Evolutionary conservation across 164 flowering plant genomes (phyloP), one percentile per base, ranked within the genome.

Genomic region (Umbellularia californica): DNA sequence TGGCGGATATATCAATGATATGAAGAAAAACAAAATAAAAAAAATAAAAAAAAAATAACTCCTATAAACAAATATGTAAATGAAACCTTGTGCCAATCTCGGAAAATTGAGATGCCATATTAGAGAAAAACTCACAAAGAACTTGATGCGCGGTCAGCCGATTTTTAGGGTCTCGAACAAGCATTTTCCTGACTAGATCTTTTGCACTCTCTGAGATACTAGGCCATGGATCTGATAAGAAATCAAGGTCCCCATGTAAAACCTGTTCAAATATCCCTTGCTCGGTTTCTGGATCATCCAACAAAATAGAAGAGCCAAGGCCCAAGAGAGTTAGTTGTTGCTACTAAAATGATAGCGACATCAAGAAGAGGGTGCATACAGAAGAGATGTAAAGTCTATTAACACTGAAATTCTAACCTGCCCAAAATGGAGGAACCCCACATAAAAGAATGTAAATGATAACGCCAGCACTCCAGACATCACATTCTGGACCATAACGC

Each of bases 341-440:
- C 73, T 66, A 24, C 64, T 22, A 50, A 15, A 27, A 51, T 58
- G 27, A 75, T 17, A 24, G 27, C 1, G 5, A 11, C 67, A 69
- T 63, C 20, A 72, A 19, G 12, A 4, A 65, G 51, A 58, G 17
- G 24, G 62, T 24, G 52, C 52, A 69, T 50, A 20, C 12, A 41
- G 20, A 60, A 69, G 10, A 65, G 3, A 66, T 3, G 17, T 65
- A 60, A 33, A 67, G 50, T 33, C 5, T 25, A 75, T 47, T n/a
- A 50, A 73, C 64, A 17, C 19, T 3, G 65, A 20, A 68, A 55
- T 25, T 15, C 90, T 81, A 83, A 93, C 98, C 98, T 11, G 84
- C 97, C 97, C 97, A 93, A 88, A 93, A 93, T 69, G 98, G 97
- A 83, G 98, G 95, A 68, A 88, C 90, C 24, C 98, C 98, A 83